Evolutionary conservation across 305 asterid genomes (phyloP).

Genomic region (Fraxinus latifolia): DNA sequence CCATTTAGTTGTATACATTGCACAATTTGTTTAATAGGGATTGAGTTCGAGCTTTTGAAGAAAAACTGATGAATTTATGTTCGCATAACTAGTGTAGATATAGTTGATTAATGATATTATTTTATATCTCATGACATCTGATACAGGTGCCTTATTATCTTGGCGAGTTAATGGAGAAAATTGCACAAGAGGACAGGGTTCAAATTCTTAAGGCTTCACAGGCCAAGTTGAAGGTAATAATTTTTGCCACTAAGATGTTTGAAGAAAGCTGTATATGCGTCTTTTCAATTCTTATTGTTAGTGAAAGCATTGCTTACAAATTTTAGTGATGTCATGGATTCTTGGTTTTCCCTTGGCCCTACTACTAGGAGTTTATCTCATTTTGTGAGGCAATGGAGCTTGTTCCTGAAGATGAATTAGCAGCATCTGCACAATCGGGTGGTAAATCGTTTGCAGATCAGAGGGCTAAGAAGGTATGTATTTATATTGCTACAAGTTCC

Average conservation of each 20-base stretch:
- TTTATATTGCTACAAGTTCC: neutral
- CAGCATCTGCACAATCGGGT: constrained; percentile 38
- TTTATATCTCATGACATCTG: constrained; percentile 11
- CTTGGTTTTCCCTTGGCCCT: constrained; percentile 17
- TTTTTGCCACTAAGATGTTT: constrained; percentile 4
- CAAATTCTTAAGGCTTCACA: constrained; percentile 65
- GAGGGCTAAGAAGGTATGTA: constrained; percentile 79
- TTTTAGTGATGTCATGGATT: constrained; percentile 8
- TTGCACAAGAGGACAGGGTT: constrained; percentile 62
- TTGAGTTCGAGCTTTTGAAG: neutral
- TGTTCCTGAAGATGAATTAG: constrained; percentile 77
- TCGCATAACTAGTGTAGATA: neutral
- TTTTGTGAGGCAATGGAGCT: constrained; percentile 93
- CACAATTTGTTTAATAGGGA: neutral
- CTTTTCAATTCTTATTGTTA: neutral
- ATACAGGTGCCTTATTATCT: constrained; percentile 82
- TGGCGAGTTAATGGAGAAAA: constrained; percentile 74
- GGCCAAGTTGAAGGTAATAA: constrained; percentile 70
- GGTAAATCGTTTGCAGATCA: constrained; percentile 52
- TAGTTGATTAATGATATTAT: neutral
- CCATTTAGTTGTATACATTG: neutral
- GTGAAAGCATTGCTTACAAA: constrained; percentile 1
- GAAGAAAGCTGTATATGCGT: neutral
- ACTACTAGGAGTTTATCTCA: constrained; percentile 70
- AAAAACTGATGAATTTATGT: neutral